Conservation (phyloP, 306 rosid genomes). For the Trifolium dubium region DNA sequence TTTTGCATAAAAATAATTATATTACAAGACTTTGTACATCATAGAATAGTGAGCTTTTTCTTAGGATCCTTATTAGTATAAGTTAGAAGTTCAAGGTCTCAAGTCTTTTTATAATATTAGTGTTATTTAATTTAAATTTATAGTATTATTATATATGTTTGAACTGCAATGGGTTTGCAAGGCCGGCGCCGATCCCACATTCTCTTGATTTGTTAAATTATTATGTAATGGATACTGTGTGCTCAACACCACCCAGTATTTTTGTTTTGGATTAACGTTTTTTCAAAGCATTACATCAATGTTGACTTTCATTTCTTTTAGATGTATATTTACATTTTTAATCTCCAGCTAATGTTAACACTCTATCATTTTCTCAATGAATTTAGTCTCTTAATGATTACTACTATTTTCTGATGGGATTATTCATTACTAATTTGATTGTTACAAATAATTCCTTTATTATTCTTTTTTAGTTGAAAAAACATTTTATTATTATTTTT, state of each 20-base stretch:
- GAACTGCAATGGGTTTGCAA: conserved; percentile 38
- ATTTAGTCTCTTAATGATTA: neutral
- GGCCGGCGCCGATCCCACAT: conserved; percentile 79
- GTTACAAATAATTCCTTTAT: neutral
- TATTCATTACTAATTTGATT: neutral
- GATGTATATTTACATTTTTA: neutral
- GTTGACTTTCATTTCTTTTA: conserved; percentile 6
- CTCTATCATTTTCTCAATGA: neutral
- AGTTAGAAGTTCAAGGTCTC: neutral
- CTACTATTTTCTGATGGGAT: no score
- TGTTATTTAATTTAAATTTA: neutral
- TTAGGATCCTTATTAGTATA: neutral
- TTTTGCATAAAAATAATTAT: neutral
- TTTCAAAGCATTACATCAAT: neutral
- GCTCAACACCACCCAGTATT: conserved; percentile 11
- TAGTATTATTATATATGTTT: neutral
- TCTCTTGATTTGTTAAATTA: conserved; percentile 10
- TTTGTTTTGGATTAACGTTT: neutral
- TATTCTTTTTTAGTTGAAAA: no score
- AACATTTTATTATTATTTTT: no score
- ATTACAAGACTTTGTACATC: neutral
- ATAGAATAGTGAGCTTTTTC: neutral
- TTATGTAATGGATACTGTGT: neutral
- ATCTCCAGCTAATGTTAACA: neutral
- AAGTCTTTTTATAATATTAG: conserved; percentile 12